A percentile compares a stretch with the other conserved stretches of the same genome.
These are phyloP conservation scores for Entomortierella beljakovae DNA, from an alignment of 192 early-diverging fungal species.

Conservation along the genomic window DNA sequence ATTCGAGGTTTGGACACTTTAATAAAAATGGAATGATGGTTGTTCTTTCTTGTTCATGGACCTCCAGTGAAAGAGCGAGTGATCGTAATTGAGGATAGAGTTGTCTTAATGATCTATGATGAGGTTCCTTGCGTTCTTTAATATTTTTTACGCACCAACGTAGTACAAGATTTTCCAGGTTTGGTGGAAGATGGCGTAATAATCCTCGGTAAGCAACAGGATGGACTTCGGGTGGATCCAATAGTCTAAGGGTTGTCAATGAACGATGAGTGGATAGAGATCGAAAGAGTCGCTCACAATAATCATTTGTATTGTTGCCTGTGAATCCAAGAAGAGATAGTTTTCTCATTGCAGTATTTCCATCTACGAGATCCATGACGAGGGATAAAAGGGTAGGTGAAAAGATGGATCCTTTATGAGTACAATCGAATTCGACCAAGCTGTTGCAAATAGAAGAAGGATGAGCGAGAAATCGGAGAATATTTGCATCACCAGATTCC, in stretches of 20 bases:
- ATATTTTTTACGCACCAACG: not conserved
- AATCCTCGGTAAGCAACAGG: not conserved
- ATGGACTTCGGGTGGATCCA: not conserved
- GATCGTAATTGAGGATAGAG: no score
- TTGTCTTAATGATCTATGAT: no score
- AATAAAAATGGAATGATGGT: no score
- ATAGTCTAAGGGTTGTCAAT: not conserved
- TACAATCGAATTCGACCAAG: not conserved
- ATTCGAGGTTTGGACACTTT: no score
- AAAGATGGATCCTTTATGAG: not conserved
- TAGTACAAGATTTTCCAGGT: not conserved
- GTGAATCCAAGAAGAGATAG: not conserved
- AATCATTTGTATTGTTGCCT: no score
- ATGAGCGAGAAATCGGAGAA: not conserved
- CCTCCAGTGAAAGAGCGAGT: no score
- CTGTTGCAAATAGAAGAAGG: not conserved
- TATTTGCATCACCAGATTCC: no score
- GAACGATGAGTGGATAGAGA: not conserved
- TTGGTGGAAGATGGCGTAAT: not conserved
- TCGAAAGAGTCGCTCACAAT: not conserved
- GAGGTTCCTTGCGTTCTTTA: no score
- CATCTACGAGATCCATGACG: not conserved
- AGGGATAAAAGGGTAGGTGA: not conserved
- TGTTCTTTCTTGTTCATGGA: no score
- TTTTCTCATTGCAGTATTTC: not conserved